phyloP scores from a whole-genome alignment of 768 basidiomycete genomes.

The Mycena albidolilacea region DNA sequence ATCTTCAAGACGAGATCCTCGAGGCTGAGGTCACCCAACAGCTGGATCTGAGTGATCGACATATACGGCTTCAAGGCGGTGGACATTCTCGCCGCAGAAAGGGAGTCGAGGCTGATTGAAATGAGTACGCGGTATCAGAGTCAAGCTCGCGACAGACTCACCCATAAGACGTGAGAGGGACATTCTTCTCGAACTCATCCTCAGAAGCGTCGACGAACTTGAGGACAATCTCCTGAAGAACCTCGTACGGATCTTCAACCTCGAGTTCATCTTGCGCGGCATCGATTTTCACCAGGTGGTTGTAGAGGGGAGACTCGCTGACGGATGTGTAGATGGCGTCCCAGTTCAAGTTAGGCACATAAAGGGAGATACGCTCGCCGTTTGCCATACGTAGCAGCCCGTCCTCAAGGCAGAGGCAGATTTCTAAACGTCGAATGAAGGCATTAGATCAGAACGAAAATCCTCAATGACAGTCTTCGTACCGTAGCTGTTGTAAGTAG shows the following conservation, averaged over 20 bases:
- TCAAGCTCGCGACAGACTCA: neutral
- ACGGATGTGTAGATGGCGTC: neutral
- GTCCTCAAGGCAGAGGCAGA: constrained; percentile 45
- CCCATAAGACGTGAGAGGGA: constrained; percentile 54
- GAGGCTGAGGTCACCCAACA: constrained; percentile 7
- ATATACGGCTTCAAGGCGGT: neutral
- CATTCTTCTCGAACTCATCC: constrained; percentile 35
- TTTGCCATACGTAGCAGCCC: constrained; percentile 40
- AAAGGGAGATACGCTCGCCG: neutral
- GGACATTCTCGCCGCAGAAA: constrained; percentile 9
- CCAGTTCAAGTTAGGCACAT: constrained; percentile 21
- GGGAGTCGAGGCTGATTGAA: constrained; percentile 21
- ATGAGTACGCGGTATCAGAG: neutral
- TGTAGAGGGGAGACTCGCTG: neutral
- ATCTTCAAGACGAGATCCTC: neutral
- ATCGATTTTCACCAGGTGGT: constrained; percentile 4
- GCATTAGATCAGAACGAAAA: constrained; percentile 25
- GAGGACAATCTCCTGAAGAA: constrained; percentile 4
- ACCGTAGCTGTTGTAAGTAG: constrained; percentile 20
- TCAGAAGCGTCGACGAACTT: constrained; percentile 41
- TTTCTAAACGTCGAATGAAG: constrained; percentile 33
- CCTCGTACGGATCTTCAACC: neutral
- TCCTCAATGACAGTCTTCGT: neutral
- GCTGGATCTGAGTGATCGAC: constrained; percentile 16
- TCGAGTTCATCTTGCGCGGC: constrained; percentile 43